Evolutionary conservation across 345 rosid species (phyloP), one percentile per base, ranked within the genome.

Genomic region (Linum tenue): DNA sequence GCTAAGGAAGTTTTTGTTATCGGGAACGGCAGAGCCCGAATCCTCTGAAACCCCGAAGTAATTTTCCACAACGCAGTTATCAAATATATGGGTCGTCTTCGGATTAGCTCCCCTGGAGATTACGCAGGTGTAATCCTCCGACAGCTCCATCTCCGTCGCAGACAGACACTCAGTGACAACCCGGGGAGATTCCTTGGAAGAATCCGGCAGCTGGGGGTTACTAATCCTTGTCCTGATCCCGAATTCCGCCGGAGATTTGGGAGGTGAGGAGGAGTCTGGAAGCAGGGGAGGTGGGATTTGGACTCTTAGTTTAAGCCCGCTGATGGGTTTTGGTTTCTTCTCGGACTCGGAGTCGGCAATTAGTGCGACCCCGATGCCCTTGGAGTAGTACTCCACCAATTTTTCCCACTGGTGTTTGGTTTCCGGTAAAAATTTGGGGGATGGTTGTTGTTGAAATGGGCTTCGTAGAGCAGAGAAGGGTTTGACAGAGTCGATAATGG

Each of bases 61-160:
- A 66, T 65, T 70, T 66, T 82, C 92, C 17, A 92, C 78, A 64
- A 92, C 69, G 72, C 87, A 85, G 80, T 90, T 79, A 53, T 85
- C 88, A 71, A 86, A 89, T 56, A 89, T 86, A 70, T 83, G 98
- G 8, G 92, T 92, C 53, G 91, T 83, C 69, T 73, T 86, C 3
- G 97, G 94, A 64, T 87, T 85, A 3, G 92, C 84, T 14, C 96
- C 97, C 2, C 80, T 88, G 51, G 84, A 79, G 36, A 81, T 82
- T 64, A 92, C 91, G 55, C 98, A 69, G 5, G 97, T 89, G 57
- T 92, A 92, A 63, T 92, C 98, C 71, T 87, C 98, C 39, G 86
- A 84, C 56, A 82, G 83, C 78, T 87, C 94, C 80, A 91, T 83
- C 65, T 85, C 87, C 48, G 76, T 81, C 66, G 76, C 72, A 3